Base-by-base conservation (phyloP, 2,329 filamentous ascomycete genomes). In the Fusarium xylarioides region DNA sequence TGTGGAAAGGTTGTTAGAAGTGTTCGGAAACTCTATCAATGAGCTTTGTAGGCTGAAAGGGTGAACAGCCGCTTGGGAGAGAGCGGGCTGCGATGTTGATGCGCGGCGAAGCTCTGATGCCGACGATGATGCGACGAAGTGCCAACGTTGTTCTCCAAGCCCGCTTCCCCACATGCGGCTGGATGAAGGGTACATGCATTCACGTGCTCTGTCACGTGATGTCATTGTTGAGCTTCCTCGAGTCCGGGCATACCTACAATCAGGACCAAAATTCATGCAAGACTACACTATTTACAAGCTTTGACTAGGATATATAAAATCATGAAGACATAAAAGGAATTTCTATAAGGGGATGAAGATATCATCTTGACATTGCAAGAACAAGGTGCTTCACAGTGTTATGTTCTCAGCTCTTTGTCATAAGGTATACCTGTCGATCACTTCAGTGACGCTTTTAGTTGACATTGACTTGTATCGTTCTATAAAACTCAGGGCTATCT, bases 51-150 rank as follows among this genome's bases (percentile, higher is more conserved):
- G 16, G 59, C 60, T 38, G 35, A 46, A 54, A 68, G 72, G 62
- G 63, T 68, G 66, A 54, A 72, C 66, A 63, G 57, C 65, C 49
- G 56, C 63, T 57, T 52, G 49, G 38, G 50, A 58, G 64, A 59
- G 70, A 63, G 71, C 54, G 58, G 57, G 58, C 68, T 70, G 69
- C 70, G 42, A 60, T 66, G 70, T 50, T 74, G 73, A 60, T 71
- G 76, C 72, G 71, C 67, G 57, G 43, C 61, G 66, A 78, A 77
- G 77, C 76, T 79, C 64, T 72, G 68, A 62, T 67, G 71, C 66
- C 63, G 68, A 70, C 73, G 63, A 73, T 78, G 77, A 79, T 78
- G 77, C 76, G 75, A 77, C 77, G 73, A 75, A 69, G 70, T 76
- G 75, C 70, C 74, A 73, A 68, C 73, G 66, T 61, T 68, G 67